phyloP scores from a whole-genome alignment of 1,284 basidiomycete species.

The Pseudomicrostroma phylloplanum region DNA sequence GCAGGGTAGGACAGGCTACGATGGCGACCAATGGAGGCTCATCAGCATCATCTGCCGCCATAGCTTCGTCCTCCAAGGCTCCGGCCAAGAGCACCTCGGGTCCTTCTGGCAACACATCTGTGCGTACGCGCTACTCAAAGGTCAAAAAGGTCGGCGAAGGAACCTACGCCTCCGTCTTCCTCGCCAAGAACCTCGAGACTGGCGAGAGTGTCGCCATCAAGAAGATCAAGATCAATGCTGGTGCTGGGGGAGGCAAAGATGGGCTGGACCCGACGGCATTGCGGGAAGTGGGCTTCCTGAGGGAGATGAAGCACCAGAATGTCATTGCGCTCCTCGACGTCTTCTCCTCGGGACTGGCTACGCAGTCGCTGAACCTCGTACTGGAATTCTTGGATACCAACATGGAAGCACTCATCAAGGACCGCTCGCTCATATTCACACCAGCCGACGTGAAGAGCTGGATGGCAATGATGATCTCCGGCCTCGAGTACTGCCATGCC shows the following conservation, averaged over 20 bases:
- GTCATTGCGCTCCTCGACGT: slow-evolving; percentile 95
- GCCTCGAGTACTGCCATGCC: slow-evolving; percentile 92
- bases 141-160: slow-evolving; percentile 66
- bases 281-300: slow-evolving; percentile 92
- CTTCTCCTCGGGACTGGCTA: slow-evolving; percentile 77
- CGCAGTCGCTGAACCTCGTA: slow-evolving; percentile 81
- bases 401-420: slow-evolving; percentile 92
- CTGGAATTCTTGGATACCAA: slow-evolving; percentile 97
- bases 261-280: slow-evolving; percentile 98
- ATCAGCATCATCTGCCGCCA: too few relatives aligned
- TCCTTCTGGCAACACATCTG: neutral
- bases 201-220: slow-evolving; percentile 85
- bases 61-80: too few relatives aligned
- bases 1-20: too few relatives aligned
- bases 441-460: slow-evolving; percentile 96
- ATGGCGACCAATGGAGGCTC: too few relatives aligned
- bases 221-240: slow-evolving; percentile 64
- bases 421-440: slow-evolving; percentile 80
- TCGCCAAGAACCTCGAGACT: slow-evolving; percentile 59
- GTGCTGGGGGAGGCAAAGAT: slow-evolving; percentile 66
- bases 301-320: slow-evolving; percentile 88
- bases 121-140: slow-evolving; percentile 20
- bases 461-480: slow-evolving; percentile 96
- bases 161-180: slow-evolving; percentile 86
- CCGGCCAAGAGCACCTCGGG: too few relatives aligned